Base-by-base conservation (phyloP, 768 basidiomycete genomes). In the Rhizopogon rudus region DNA sequence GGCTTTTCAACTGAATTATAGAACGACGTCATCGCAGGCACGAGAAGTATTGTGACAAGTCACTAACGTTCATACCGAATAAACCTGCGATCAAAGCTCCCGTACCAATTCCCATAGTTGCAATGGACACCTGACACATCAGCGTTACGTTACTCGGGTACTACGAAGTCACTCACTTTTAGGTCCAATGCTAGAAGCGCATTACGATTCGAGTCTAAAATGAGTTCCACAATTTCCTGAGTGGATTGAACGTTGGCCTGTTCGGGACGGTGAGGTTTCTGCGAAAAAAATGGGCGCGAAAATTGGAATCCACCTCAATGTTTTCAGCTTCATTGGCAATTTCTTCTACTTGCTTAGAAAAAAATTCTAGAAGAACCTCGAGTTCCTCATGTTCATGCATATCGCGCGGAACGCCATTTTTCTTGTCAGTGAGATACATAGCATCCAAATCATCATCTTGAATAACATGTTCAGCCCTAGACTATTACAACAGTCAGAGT, bases 171-270 rank as follows among this genome's bases (percentile, higher is more conserved):
- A 39, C 71, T 16, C 60, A 87, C 91, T 77, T 94, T 88, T 41
- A 98, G 77, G 71, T 98, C 95, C 35, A 98, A 81, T 44, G 92
- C 91, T 20, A 98, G 78, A 14, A 98, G 77, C 5, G 89, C 83
- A 63, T 98, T 98, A 46, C 96, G 87, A 73, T 97, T 97, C 46
- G 94, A 90, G 69, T 98, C 96, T 40, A 98, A 78, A 64, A 98
- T 93, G 56, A 98, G 80, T 70, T 98, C 96, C 2, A 96, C 92
- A 52, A 98, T 98, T 72, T 98, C 96, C 75, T 98, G 96, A 0
- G 96, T 98, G 12, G 94, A 93, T 72, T 94, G 90, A 40, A 98
- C 91, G 67, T 98, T 98, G 53, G 80, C 83, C 93, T 93, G 59
- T 44, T 56, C 43, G 50, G 13, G 9, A 40, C 9, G 45, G 44